Evolutionary conservation across 306 rosid species (phyloP).

Genomic region (Cicer bijugum): DNA sequence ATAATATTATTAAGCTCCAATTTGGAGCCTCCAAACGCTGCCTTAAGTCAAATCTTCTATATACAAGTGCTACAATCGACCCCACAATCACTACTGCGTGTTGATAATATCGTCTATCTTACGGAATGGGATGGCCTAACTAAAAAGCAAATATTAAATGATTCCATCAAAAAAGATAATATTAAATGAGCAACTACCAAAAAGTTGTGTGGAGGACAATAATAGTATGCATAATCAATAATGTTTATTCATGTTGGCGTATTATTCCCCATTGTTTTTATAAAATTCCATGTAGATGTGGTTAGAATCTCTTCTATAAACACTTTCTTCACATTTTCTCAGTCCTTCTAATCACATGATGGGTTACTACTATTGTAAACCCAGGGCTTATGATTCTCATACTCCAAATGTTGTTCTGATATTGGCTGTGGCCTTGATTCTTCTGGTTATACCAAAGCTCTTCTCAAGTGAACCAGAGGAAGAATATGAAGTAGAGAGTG

Average conservation of each 20-base stretch:
- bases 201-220: conserved; percentile 47
- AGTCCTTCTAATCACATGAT: conserved; percentile 43
- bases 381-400: conserved; percentile 37
- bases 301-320: conserved; percentile 36
- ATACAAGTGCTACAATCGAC: background rate
- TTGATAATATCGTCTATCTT: conserved; percentile 30
- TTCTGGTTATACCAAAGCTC: conserved; percentile 52
- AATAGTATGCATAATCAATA: background rate
- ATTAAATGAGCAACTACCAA: conserved; percentile 22
- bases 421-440: conserved; percentile 57
- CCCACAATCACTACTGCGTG: conserved; percentile 29
- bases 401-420: conserved; percentile 55
- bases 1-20: background rate
- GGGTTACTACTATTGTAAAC: conserved; percentile 57
- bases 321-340: background rate
- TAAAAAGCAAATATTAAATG: conserved; percentile 16
- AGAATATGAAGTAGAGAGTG: conserved; percentile 34
- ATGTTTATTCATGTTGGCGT: background rate
- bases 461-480: conserved; percentile 44
- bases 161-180: background rate
- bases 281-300: conserved; percentile 18
- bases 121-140: conserved; percentile 32
- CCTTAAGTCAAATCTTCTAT: background rate
- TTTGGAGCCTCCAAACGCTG: background rate
- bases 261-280: background rate